Base-by-base conservation (phyloP, 805 yeast species). In the Lipomyces chichibuensis region DNA sequence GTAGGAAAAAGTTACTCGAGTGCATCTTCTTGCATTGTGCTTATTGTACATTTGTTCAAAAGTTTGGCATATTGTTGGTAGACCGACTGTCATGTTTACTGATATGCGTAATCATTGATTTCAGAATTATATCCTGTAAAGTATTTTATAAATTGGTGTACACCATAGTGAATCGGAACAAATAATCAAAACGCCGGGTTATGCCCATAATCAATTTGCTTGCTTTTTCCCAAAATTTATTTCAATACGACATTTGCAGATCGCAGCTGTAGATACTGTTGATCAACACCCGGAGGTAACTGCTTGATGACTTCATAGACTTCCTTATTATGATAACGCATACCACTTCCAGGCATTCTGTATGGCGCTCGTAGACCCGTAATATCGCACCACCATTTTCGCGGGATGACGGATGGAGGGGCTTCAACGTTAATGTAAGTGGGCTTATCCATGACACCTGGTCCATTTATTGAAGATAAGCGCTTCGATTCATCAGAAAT, bases 241-340 rank as follows among this genome's bases (percentile, higher is more conserved):
- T 90, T 87, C 76, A 93, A 81, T 8, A 94, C 86, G 20, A 93
- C 92, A 76, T 94, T 90, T 52, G 97, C 98, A 62, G 90, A 91
- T 73, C 98, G 84, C 67, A 94, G 80, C 71, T 90, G 90, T 75
- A 94, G 81, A 76, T 92, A 94, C 77, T 92, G 96, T 79, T 94
- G 98, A 78, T 94, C 98, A 35, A 90, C 89, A 29, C 97, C 97
- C 2, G 96, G 91, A 0, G 92, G 88, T 87, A 94, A 86, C 69
- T 86, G 86, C 76, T 87, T 86, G 61, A 85, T 81, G 46, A 91
- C 89, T 59, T 88, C 90, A 77, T 86, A 93, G 37, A 94, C 88
- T 77, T 94, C 98, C 61, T 87, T 87, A 76, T 94, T 89, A 77
- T 90, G 87, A 77, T 87, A 94, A 64, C 97, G 81, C 62, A 94